Conservation (phyloP, 2,329 filamentous ascomycete genomes). For the Tolypocladium pustulatum region DNA sequence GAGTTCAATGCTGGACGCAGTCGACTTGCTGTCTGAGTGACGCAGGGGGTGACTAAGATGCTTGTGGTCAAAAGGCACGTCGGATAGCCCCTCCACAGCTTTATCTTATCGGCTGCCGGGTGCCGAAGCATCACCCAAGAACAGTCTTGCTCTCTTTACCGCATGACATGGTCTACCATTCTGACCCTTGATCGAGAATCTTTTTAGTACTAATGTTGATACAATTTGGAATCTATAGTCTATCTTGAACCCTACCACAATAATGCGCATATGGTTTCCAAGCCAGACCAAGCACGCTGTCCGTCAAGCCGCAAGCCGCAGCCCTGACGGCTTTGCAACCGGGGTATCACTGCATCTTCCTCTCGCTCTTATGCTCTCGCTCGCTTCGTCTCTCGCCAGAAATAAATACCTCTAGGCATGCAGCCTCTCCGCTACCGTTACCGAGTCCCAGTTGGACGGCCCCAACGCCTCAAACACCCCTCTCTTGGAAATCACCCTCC, state of each 20-base stretch:
- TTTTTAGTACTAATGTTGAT: not conserved
- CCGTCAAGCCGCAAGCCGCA: not conserved
- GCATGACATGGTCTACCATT: too few relatives aligned
- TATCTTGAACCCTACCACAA: not conserved
- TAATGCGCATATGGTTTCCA: too few relatives aligned
- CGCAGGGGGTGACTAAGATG: not conserved
- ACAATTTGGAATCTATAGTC: not conserved
- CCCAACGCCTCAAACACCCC: conserved; percentile 60
- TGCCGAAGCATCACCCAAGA: too few relatives aligned
- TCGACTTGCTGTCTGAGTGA: not conserved
- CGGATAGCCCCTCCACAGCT: not conserved
- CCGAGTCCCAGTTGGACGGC: conserved; percentile 38
- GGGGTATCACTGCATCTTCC: conserved; percentile 13
- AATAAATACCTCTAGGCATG: conserved; percentile 9
- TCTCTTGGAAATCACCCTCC: conserved; percentile 70
- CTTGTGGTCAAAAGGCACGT: not conserved
- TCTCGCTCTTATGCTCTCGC: not conserved
- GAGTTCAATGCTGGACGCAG: not conserved
- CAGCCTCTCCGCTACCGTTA: conserved; percentile 18
- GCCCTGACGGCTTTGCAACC: not conserved
- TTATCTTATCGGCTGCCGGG: not conserved
- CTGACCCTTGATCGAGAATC: too few relatives aligned
- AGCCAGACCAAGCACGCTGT: not conserved
- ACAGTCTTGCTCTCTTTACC: too few relatives aligned
- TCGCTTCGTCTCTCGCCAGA: not conserved